Evolutionary conservation across 2,329 filamentous ascomycete genomes (phyloP), one percentile per base, ranked within the genome.

Genomic region (Botryotinia calthae): DNA sequence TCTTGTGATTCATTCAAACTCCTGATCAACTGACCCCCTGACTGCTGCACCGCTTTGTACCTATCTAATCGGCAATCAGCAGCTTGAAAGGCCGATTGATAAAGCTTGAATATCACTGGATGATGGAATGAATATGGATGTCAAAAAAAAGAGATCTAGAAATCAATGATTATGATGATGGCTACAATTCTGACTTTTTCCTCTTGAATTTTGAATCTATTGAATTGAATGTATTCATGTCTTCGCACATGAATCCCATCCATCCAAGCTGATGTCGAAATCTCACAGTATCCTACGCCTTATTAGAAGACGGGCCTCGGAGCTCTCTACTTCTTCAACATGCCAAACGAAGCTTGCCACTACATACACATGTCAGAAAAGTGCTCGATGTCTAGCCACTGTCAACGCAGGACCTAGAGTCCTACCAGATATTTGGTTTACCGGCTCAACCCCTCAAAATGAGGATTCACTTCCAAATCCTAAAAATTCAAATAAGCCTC

Each of bases 351-450:
- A 34, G 46, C 31, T 63, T 70, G 67, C 61, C 61, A 58, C 46
- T 31, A 22, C 46, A 46, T 18, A 22, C 18, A 54, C 34, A 46
- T 28, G 46, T 48, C 54, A 70, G 56, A 72, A 54, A 5, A 51
- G 65, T 37, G 70, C 75, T 46, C 77, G 77, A 74, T 73, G 54
- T 71, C 63, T 80, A 9, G 76, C 79, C 62, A 79, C 77, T 48
- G 75, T 79, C 51, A 75, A 78, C 34, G 68, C 73, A 62, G 77
- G 72, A n/a, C 71, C 73, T 8, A 77, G 72, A 73, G 51, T 62
- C 42, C 61, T 83, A 54, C 79, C 83, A 6, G 82, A 83, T 61
- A 78, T 83, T 74, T 86, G 83, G 82, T 86, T 87, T 79, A 83
- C 81, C 61, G 81, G 83, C 31, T 82, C 83, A 56, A n/a, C 61